Base-by-base conservation (phyloP, 768 basidiomycete genomes). In the Hirschioporus abietinus region DNA sequence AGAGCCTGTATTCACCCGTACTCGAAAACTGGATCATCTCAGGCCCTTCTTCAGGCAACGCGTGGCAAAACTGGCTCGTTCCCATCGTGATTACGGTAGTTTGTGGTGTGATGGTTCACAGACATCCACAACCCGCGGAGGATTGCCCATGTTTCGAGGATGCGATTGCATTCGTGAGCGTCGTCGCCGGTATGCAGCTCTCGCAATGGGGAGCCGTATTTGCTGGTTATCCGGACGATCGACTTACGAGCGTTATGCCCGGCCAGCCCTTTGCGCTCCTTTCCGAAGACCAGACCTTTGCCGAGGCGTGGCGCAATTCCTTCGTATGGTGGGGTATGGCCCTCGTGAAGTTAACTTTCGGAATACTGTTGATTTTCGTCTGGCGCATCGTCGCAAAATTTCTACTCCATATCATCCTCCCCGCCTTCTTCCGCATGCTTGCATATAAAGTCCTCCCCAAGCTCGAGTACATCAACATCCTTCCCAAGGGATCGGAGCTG, bases 141-240 rank as follows among this genome's bases (percentile, higher is more conserved):
- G 94, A 96, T 72, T 98, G 96, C 70, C 96, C 96, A 1, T 98
- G 96, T 77, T 99, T 97, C 76, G 96, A 97, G 74, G 96, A 99
- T 72, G 93, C 96, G 2, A 96, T 98, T 63, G 95, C 96, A 0
- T 90, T 95, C 69, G 78, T 91, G n/a, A 89, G 92, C 26, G 95
- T 95, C 58, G 82, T 92, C 20, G 80, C 91, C 36, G 96, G 96
- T n/a, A 79, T 82, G 23, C 78, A 85, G 25, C 74, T 95, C 0
- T 87, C 86, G 0, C 81, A 84, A 59, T 97, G 95, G 95, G 80
- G 76, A 30, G 81, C 81, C 72, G 71, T 74, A 12, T 82, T 80
- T 52, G 75, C 76, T 58, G 83, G 80, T n/a, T 73, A 81, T 17
- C 79, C 77, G 65, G 72, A 73, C 62, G 57, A 70, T 15, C 66